Percentiles rank a stretch among this genome's conserved stretches.
phyloP scores from a whole-genome alignment of 192 early-diverging fungal genomes.

The Coemansia erecta region DNA sequence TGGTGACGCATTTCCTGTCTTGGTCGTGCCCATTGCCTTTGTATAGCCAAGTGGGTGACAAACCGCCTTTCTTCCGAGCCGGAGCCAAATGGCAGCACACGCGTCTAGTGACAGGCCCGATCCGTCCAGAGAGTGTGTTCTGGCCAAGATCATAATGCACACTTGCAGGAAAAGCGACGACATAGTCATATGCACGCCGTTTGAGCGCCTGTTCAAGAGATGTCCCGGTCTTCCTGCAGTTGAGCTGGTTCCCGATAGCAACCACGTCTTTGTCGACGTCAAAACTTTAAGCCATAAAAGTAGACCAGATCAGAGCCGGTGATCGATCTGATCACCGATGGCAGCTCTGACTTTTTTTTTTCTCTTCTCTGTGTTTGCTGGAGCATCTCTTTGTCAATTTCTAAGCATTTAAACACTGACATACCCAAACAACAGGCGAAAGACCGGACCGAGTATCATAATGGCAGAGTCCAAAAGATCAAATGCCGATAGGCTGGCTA shows the following conservation, averaged over 20 bases:
- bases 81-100: background rate
- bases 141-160: slow-evolving; percentile 33
- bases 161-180: slow-evolving; percentile 29
- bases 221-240: slow-evolving; percentile 34
- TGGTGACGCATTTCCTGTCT: background rate
- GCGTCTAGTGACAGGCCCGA: slow-evolving; percentile 3
- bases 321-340: too few relatives aligned
- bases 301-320: background rate
- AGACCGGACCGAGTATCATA: background rate
- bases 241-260: slow-evolving; percentile 35
- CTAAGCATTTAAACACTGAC: too few relatives aligned
- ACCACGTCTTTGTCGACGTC: slow-evolving; percentile 22
- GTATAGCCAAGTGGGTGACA: background rate
- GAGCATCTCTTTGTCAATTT: too few relatives aligned
- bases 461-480: slow-evolving; percentile 2
- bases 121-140: slow-evolving; percentile 28
- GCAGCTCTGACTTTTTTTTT: too few relatives aligned
- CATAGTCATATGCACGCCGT: slow-evolving; percentile 24
- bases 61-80: background rate
- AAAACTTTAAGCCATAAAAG: slow-evolving; percentile 7
- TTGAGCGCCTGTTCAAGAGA: slow-evolving; percentile 47
- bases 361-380: too few relatives aligned
- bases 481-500: slow-evolving; percentile 16
- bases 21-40: background rate
- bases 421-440: too few relatives aligned